Conservation (phyloP, 2,329 filamentous ascomycete genomes). For the Trichoderma endophyticum region DNA sequence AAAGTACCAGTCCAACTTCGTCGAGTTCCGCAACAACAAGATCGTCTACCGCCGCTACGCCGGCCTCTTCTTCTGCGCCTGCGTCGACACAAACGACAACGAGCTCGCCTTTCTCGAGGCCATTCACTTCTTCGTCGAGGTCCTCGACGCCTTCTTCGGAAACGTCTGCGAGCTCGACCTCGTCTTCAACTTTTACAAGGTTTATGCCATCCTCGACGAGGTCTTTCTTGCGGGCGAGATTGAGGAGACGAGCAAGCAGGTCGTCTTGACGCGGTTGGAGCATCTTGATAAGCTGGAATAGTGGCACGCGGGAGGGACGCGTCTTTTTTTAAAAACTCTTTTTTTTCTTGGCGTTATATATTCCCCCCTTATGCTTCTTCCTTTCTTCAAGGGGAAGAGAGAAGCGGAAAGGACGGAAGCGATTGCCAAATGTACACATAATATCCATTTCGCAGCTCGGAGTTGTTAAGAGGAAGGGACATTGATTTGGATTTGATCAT, state of each 20-base stretch:
- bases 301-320: background rate
- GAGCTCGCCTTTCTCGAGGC: slow-evolving; percentile 95
- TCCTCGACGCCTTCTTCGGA: slow-evolving; percentile 96
- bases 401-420: background rate
- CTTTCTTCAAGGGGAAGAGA: background rate
- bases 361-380: background rate
- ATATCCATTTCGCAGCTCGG: background rate
- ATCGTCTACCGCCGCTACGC: slow-evolving; percentile 97
- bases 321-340: background rate
- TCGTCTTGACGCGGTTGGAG: slow-evolving; percentile 88
- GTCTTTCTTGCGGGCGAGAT: slow-evolving; percentile 98
- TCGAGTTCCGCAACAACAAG: slow-evolving; percentile 93
- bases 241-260: slow-evolving; percentile 97
- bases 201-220: slow-evolving; percentile 97
- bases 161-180: slow-evolving; percentile 98
- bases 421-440: background rate
- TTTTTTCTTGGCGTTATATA: too few relatives aligned
- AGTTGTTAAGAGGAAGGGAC: background rate
- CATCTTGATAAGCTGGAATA: slow-evolving; percentile 95
- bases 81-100: slow-evolving; percentile 98
- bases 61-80: slow-evolving; percentile 97
- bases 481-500: background rate
- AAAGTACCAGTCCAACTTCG: slow-evolving; percentile 99
- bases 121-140: slow-evolving; percentile 99
- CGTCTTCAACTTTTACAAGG: slow-evolving; percentile 78